Evolutionary conservation across 1,284 basidiomycete species (phyloP), one percentile per base, ranked within the genome.

Genomic region (Ganoderma leucocontextum): DNA sequence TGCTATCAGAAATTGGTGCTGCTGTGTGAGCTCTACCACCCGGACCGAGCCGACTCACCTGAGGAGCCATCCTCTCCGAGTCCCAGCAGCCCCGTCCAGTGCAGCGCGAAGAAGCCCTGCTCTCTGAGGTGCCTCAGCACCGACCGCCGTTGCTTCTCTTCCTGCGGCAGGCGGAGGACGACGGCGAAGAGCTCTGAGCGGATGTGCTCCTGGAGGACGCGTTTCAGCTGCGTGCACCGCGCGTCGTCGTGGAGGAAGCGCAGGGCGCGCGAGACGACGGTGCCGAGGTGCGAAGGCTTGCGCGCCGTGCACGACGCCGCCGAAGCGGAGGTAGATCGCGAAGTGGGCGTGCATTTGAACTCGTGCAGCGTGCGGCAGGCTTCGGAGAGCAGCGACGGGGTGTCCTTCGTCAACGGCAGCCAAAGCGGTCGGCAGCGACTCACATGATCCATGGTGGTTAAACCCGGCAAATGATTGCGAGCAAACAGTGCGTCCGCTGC

Each of bases 91-190:
- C 53, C 53, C 55, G 38, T n/a, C 55, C 55, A 38, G 35, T 58
- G 55, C 55, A 58, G 55, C 7, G 35, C 35, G 35, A 58, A 58
- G 33, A 58, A 58, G 33, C 55, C 55, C 9, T 58, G 19, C n/a
- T 58, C 35, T 13, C 35, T 22, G 22, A 25, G 25, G 35, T 33
- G 41, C n/a, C 36, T 60, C 49, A 22, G 25, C 35, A 19, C 39
- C 7, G 19, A 19, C 19, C 33, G 1, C 44, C 53, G 17, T 13
- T 19, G 5, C 15, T 41, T 47, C 13, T 55, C 60, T 52, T 41
- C 55, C 8, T 19, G 55, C 19, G 55, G 35, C 4, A 58, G 17
- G 55, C 38, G 55, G 19, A 58, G 35, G 35, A 12, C 19, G 35
- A 58, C 55, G 19, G 55, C 12, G n/a, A 58, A 58, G 8, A 29